Conservation (phyloP, 345 rosid species). For the Sapria himalayana region DNA sequence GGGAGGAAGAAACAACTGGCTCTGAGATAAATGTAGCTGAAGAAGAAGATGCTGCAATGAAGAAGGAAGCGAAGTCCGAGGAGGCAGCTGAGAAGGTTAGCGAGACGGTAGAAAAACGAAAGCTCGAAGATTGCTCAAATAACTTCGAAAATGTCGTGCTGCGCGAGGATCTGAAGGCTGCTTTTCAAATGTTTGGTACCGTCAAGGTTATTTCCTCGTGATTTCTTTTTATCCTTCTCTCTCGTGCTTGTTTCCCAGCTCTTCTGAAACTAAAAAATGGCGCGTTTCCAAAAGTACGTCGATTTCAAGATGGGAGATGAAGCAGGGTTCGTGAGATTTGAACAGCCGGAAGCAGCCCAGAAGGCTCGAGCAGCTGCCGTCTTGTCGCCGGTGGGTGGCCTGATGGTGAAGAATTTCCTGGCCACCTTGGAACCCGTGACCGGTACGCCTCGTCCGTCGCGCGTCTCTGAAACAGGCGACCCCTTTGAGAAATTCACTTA, state of each 20-base stretch:
- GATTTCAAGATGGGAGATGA: constrained; percentile 78
- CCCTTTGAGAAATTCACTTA: background rate
- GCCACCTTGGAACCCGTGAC: constrained; percentile 69
- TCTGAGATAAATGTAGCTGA: background rate
- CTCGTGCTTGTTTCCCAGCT: constrained; percentile 6
- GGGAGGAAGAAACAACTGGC: background rate
- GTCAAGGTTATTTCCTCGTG: constrained; percentile 28
- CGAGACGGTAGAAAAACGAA: constrained; percentile 23
- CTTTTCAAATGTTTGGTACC: constrained; percentile 50
- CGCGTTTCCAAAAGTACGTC: constrained; percentile 26
- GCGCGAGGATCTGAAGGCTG: constrained; percentile 78
- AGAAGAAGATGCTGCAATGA: constrained; percentile 6
- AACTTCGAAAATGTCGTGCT: constrained; percentile 46
- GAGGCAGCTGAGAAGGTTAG: constrained; percentile 15
- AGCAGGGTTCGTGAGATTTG: constrained; percentile 64
- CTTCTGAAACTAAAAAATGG: background rate
- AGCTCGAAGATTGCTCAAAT: constrained; percentile 26
- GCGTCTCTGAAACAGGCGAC: too few relatives aligned
- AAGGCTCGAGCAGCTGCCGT: constrained; percentile 95
- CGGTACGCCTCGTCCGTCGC: constrained; percentile 24
- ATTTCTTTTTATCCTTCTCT: background rate
- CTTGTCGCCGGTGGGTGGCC: constrained; percentile 62
- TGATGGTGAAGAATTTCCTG: constrained; percentile 51
- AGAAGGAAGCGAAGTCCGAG: constrained; percentile 4
- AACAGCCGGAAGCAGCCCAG: constrained; percentile 71